Evolutionary conservation across 176 grass and related monocot genomes (phyloP).

Genomic region (Carex myosuroides): DNA sequence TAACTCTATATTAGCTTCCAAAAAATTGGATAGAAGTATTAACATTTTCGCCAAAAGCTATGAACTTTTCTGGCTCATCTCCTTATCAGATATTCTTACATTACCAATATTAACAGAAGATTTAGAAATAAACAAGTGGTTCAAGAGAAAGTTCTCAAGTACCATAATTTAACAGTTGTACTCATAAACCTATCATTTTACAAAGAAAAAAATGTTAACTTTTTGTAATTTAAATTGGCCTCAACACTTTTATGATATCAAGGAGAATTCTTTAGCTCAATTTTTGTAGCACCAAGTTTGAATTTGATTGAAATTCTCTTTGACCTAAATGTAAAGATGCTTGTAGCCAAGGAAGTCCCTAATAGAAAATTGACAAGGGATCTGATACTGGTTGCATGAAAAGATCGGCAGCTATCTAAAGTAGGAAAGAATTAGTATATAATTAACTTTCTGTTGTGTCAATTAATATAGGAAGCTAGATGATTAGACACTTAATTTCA

Average conservation of each 20-base stretch:
- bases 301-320: constrained; percentile 1
- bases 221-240: not conserved
- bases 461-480: not conserved
- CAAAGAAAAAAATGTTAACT: not conserved
- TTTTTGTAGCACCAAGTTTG: not conserved
- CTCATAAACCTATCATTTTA: not conserved
- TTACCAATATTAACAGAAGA: not conserved
- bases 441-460: not conserved
- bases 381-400: constrained; percentile 3
- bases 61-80: not conserved
- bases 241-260: not conserved
- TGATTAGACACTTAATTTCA: not conserved
- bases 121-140: not conserved
- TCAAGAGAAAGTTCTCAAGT: not conserved
- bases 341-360: not conserved
- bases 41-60: not conserved
- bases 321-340: not conserved
- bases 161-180: not conserved
- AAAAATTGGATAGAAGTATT: not conserved
- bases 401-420: constrained; percentile 9
- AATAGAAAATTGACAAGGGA: not conserved
- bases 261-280: not conserved
- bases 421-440: not conserved
- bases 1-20: not conserved
- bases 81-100: not conserved